Evolutionary conservation across 768 basidiomycete species (phyloP).

Genomic region (Asterophora parasitica): DNA sequence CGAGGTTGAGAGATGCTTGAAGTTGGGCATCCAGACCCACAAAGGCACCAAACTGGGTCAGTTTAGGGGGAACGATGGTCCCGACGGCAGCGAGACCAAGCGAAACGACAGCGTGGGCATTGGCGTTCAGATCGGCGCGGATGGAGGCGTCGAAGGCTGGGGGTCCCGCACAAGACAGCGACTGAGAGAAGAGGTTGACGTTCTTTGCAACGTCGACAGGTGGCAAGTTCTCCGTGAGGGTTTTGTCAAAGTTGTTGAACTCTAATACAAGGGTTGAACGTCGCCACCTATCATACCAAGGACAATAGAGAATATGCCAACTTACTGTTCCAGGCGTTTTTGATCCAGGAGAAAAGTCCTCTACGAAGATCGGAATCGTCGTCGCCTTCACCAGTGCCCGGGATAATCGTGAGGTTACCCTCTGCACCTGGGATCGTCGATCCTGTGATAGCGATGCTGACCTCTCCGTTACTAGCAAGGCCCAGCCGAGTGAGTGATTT

Average conservation of each 20-base stretch:
- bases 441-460: slow-evolving; percentile 27
- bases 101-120: slow-evolving; percentile 22
- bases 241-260: slow-evolving; percentile 28
- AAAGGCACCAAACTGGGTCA: slow-evolving; percentile 31
- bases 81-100: slow-evolving; percentile 23
- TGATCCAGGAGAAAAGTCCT: slow-evolving; percentile 20
- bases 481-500: background rate
- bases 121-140: slow-evolving; percentile 14
- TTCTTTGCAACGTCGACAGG: slow-evolving; percentile 28
- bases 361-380: slow-evolving; percentile 19
- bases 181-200: slow-evolving; percentile 24
- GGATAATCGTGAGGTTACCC: slow-evolving; percentile 14
- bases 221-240: slow-evolving; percentile 23
- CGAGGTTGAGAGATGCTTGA: slow-evolving; percentile 31
- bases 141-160: slow-evolving; percentile 7
- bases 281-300: too few species aligned
- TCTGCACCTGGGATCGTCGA: slow-evolving; percentile 25
- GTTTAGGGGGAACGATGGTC: slow-evolving; percentile 17
- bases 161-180: slow-evolving; percentile 16
- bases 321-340: slow-evolving; percentile 22
- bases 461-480: slow-evolving; percentile 15
- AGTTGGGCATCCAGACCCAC: slow-evolving; percentile 32
- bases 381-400: slow-evolving; percentile 31
- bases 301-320: background rate
- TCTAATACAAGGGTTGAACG: too few species aligned